These are phyloP conservation scores for Microcera coccophila DNA, from an alignment of 2,329 filamentous ascomycete species.

Conservation along the genomic window DNA sequence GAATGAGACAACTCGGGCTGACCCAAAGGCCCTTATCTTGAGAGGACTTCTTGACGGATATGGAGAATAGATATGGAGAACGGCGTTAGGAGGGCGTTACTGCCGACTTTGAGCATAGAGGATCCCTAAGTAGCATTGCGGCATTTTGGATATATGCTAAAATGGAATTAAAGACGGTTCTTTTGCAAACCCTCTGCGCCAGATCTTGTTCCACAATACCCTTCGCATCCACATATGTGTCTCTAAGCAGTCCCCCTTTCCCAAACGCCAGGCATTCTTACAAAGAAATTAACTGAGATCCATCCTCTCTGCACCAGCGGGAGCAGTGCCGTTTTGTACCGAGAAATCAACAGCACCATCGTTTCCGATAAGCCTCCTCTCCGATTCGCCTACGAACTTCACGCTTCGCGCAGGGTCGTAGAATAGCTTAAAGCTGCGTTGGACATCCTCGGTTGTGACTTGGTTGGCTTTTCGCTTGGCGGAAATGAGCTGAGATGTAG, in stretches of 20 bases:
- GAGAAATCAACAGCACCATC: slow-evolving; percentile 73
- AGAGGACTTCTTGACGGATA: no score
- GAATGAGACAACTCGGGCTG: neutral
- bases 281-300: slow-evolving; percentile 39
- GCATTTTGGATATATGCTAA: no score
- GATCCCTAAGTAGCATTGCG: no score
- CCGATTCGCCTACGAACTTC: slow-evolving; percentile 83
- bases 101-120: neutral
- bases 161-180: slow-evolving; percentile 2
- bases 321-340: slow-evolving; percentile 29
- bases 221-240: slow-evolving; percentile 18
- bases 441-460: slow-evolving; percentile 81
- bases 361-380: slow-evolving; percentile 89
- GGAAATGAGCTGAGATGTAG: slow-evolving; percentile 81
- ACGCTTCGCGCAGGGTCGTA: slow-evolving; percentile 86
- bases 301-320: slow-evolving; percentile 44
- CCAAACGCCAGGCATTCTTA: slow-evolving; percentile 31
- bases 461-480: slow-evolving; percentile 83
- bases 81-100: neutral
- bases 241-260: slow-evolving; percentile 9
- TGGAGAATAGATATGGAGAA: neutral
- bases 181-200: slow-evolving; percentile 23
- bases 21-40: no score
- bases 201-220: slow-evolving; percentile 29
- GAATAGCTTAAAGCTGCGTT: slow-evolving; percentile 90